Percentiles rank a stretch among this genome's conserved stretches.
phyloP scores from a whole-genome alignment of 2,329 filamentous ascomycete species.

The Zymoseptoria tritici region DNA sequence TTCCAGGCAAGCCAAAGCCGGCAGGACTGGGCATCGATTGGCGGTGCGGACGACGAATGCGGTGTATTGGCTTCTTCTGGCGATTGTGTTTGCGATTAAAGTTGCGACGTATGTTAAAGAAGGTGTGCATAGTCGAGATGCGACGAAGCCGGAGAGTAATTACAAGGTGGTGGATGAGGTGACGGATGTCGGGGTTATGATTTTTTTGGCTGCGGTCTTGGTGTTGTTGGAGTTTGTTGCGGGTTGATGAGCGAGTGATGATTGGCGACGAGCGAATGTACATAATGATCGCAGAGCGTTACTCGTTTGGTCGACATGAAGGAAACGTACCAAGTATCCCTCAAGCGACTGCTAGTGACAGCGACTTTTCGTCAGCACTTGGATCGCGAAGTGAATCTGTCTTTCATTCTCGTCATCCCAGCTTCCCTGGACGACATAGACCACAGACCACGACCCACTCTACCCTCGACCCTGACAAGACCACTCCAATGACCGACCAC shows the following conservation, averaged over 20 bases:
- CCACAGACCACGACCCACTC: no score
- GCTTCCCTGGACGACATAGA: no score
- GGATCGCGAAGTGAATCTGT: no score
- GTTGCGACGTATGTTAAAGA: neutral
- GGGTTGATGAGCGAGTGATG: no score
- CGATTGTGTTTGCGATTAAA: neutral
- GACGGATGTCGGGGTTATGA: neutral
- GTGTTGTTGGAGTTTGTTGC: neutral
- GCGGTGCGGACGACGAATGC: neutral
- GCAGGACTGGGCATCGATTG: neutral
- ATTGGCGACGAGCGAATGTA: neutral
- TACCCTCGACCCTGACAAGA: no score
- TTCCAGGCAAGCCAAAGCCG: neutral
- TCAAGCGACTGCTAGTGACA: no score
- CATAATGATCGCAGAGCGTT: neutral
- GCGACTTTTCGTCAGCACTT: no score
- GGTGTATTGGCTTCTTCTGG: neutral
- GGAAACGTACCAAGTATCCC: no score
- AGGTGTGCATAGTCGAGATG: neutral
- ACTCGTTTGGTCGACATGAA: no score
- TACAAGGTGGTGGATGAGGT: conserved; percentile 1
- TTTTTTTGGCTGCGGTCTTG: neutral
- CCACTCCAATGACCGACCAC: no score
- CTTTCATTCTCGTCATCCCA: no score
- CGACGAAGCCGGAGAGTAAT: neutral